These are phyloP conservation scores for Isabelozyma rhagii DNA, from an alignment of 805 yeast species.

Conservation along the genomic window DNA sequence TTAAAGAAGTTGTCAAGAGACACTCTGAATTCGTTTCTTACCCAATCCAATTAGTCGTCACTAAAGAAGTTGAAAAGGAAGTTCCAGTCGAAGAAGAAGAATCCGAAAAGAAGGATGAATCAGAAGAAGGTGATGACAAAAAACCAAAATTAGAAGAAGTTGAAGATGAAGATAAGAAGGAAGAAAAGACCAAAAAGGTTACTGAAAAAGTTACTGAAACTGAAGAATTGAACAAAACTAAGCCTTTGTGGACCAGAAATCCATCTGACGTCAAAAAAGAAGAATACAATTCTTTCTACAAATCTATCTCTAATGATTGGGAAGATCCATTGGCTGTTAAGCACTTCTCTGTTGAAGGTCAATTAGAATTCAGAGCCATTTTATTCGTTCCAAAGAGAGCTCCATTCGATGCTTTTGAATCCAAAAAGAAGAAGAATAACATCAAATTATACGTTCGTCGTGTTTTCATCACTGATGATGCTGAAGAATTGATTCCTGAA, in stretches of 20 bases:
- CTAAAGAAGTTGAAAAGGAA: constrained; percentile 98
- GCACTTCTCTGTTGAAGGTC: constrained; percentile 99
- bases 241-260: constrained; percentile 99
- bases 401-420: constrained; percentile 96
- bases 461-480: constrained; percentile 99
- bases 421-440: constrained; percentile 98
- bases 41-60: constrained; percentile 97
- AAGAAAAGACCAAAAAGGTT: constrained; percentile 80
- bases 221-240: constrained; percentile 98
- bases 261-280: constrained; percentile 97
- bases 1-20: constrained; percentile 98
- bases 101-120: constrained; percentile 20
- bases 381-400: constrained; percentile 98
- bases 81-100: constrained; percentile 79
- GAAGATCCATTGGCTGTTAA: constrained; percentile 99
- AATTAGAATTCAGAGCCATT: constrained; percentile 97
- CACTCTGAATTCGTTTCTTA: constrained; percentile 99
- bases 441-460: constrained; percentile 98
- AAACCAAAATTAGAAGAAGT: constrained; percentile 76
- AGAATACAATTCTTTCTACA: constrained; percentile 98
- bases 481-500: constrained; percentile 98
- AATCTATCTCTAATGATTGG: constrained; percentile 99
- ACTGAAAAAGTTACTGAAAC: constrained; percentile 92
- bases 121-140: constrained; percentile 49
- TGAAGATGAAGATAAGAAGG: constrained; percentile 65